Percentiles rank a stretch among this genome's conserved stretches.
Conservation (phyloP, 768 basidiomycete genomes). For the Boletus speciosus region DNA sequence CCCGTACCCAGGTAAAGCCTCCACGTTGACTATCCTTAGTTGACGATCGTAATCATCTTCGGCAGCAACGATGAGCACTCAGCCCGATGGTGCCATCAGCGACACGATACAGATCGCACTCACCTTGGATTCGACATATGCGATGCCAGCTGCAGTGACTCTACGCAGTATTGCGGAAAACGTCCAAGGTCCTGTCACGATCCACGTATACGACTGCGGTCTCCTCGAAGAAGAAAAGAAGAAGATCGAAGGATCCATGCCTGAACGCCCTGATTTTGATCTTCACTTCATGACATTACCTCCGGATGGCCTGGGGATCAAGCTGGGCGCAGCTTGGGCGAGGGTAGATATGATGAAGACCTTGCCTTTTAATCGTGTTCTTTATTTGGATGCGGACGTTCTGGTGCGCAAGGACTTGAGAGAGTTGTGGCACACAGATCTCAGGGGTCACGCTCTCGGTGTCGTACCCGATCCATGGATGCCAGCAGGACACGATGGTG, state of each 20-base stretch:
- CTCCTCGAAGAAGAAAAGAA: conserved; percentile 32
- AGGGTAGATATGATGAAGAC: conserved; percentile 42
- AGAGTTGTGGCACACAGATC: conserved; percentile 43
- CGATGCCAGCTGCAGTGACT: conserved; percentile 44
- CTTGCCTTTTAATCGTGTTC: conserved; percentile 43
- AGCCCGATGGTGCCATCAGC: neutral
- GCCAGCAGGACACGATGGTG: conserved; percentile 35
- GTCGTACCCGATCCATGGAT: conserved; percentile 43
- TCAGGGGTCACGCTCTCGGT: conserved; percentile 38
- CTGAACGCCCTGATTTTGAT: conserved; percentile 28
- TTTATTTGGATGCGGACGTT: conserved; percentile 30
- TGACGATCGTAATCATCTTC: neutral
- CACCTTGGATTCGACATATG: conserved; percentile 39
- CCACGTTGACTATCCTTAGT: neutral
- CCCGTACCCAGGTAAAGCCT: neutral
- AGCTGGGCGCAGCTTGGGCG: conserved; percentile 38
- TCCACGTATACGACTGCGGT: conserved; percentile 47
- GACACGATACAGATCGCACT: conserved; percentile 12
- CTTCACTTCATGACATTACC: conserved; percentile 33
- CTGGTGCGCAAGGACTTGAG: conserved; percentile 38
- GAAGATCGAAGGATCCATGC: conserved; percentile 26
- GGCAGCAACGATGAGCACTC: neutral
- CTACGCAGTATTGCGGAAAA: conserved; percentile 37
- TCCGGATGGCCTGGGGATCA: conserved; percentile 19
- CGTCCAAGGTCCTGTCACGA: conserved; percentile 37